Conservation (phyloP, 164 flowering plant genomes). For the Vitis cinerea region DNA sequence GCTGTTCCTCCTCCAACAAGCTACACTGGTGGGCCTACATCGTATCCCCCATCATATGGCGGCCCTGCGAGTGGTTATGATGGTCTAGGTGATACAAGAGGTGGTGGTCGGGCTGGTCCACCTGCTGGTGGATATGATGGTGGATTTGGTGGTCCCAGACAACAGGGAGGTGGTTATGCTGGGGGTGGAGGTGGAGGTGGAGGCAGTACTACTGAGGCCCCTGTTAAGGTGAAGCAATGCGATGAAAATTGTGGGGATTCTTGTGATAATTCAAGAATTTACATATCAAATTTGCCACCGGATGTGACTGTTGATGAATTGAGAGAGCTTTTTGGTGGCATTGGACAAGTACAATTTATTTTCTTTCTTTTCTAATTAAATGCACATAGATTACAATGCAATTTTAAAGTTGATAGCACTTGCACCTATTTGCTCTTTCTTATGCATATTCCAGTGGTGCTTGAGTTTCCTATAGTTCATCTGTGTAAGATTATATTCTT, state of each 20-base stretch:
- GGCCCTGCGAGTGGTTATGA: conserved; percentile 52
- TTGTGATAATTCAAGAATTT: conserved; percentile 91
- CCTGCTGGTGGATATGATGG: conserved; percentile 36
- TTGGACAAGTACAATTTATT: conserved; percentile 75
- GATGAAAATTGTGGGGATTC: conserved; percentile 84
- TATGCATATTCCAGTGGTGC: too few species aligned
- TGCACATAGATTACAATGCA: background rate
- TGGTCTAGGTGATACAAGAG: conserved; percentile 34
- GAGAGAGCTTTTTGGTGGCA: conserved; percentile 90
- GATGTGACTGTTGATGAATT: conserved; percentile 89
- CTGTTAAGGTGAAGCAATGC: conserved; percentile 79
- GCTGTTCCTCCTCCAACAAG: conserved; percentile 83
- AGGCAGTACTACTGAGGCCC: conserved; percentile 32
- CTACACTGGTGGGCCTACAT: conserved; percentile 67
- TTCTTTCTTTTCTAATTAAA: background rate
- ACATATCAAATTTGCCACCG: conserved; percentile 93
- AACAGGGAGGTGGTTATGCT: conserved; percentile 45
- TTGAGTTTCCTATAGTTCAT: too few species aligned
- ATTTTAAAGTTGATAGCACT: too few species aligned
- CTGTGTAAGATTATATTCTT: too few species aligned
- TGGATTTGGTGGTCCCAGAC: conserved; percentile 53
- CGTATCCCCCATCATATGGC: conserved; percentile 85
- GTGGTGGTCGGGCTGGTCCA: conserved; percentile 44
- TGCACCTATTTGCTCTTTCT: too few species aligned
- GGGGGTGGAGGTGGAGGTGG: conserved; percentile 15